Evolutionary conservation across 2,329 filamentous ascomycete species (phyloP), one percentile per base, ranked within the genome.

Genomic region (Arthrinium phaeospermum): DNA sequence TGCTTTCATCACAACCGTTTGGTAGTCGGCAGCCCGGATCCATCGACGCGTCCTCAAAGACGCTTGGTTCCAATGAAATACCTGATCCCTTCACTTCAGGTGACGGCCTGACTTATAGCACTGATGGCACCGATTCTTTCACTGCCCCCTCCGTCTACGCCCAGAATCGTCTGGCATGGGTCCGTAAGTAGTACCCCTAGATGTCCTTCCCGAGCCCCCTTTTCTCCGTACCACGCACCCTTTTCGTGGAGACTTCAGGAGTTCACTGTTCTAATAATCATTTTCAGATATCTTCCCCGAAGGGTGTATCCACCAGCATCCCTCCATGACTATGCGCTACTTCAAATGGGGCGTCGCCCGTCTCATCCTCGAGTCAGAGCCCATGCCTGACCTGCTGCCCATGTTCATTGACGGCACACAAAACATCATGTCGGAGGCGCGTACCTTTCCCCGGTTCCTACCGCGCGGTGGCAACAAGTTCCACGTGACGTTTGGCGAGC

Each of bases 331-430:
- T 10, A 92, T 98, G 87, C 93, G 96, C 44, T 99, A 99, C 84
- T 98, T 98, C 89, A 98, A 98, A 85, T 99, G 96, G 96, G 96
- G 96, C 0, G 88, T 98, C 1, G 94, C 96, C 8, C 91, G 96
- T 2, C 87, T 98, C 72, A 96, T 99, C 72, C 90, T 99, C 67
- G 96, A 99, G 82, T 90, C 92, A 67, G 93, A 96, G 68, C 94
- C 94, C 3, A 91, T 93, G 74, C 96, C 96, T 0, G 94, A 97
- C 76, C 89, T 99, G 27, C 89, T 99, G 47, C 95, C 96, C 61
- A 96, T 99, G 83, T 99, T 97, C 86, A 92, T 98, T 69, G 94
- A 98, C 78, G 96, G 96, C 41, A 93, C 93, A 22, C 93, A 98
- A 80, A 84, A 92, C 73, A 87, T 98, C 76, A 98, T 98, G 96